Evolutionary conservation across 345 rosid species (phyloP), one percentile per base, ranked within the genome.

Genomic region (Salix koriyanagi): DNA sequence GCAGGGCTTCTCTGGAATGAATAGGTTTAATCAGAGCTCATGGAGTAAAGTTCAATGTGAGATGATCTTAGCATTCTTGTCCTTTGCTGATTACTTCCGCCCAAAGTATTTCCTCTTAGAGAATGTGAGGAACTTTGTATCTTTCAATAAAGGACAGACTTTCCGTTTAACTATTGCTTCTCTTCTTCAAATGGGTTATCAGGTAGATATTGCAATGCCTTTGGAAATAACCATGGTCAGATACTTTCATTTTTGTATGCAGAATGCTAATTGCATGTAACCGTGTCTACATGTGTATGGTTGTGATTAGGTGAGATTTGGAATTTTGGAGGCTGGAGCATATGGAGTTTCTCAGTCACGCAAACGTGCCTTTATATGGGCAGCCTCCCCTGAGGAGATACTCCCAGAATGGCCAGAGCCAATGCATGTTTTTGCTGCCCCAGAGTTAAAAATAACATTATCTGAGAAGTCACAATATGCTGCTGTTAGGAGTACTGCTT

Each of bases 381-480:
- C 98, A 70, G 97, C 97, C 54, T 85, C 97, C 23, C 97, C 99
- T 28, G 97, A 86, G 13, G 96, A 87, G 79, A 69, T 80, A 42
- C 94, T 95, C 41, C 99, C 99, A 6, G 97, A 95, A 77, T 95
- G 99, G 97, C 99, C 99, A 11, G 99, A 95, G 83, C 97, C 99
- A 44, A 93, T 95, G 97, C 94, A 93, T 73, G 97, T 95, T 58
- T 95, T 95, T 78, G 76, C 85, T 66, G 89, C 70, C 64, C 89
- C 96, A 0, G 86, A 89, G 82, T 76, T 93, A 79, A 95, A 89
- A 74, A 77, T 95, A 71, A 54, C 86, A 1, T 73, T 93, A 72
- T 75, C 97, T 2, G 67, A 61, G 46, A 85, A 89, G 72, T 66
- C 77, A 50, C 85, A 81, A 5, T 90, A 89, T 79, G 90, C 97